Base-by-base conservation (phyloP, 2,329 filamentous ascomycete species). In the Beauveria varroae region DNA sequence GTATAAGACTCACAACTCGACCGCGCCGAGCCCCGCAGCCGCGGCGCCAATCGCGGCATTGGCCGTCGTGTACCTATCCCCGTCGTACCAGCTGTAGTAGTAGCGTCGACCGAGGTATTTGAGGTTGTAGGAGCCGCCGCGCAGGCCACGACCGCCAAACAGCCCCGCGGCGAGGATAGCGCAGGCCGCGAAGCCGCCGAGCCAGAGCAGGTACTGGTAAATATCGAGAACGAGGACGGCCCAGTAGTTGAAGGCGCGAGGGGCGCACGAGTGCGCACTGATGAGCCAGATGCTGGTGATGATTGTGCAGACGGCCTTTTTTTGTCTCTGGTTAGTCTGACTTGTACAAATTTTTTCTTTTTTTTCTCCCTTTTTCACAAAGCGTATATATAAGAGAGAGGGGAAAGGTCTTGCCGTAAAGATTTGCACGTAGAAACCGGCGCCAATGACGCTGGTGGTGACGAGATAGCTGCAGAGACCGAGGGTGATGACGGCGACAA, bases 161-260 rank as follows among this genome's bases (percentile, higher is more conserved):
- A 65, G 61, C 3, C 67, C 52, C 1, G 72, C 71, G 12, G 75
- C 71, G 47, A 74, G 66, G 22, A 65, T 54, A 8, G 77, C 77
- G 10, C 78, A 67, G 18, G 78, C 65, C 14, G 74, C 75, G 46
- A 80, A 78, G 1, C 76, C 73, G 57, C 72, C 65, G 41, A 82
- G 71, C 82, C 81, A 86, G 69, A 85, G 79, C 60, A 85, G 63
- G 58, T 80, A 68, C 34, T 81, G 75, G 61, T 80, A 75, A 22
- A 80, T 75, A 64, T 85, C 82, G 43, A 85, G 71, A 24, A 72
- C 73, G 3, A 85, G 69, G 8, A 81, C 73, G 28, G 79, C 78
- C 77, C 80, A 83, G 70, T 80, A 80, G 69, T 84, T 85, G 70
- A 79, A 83, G 22, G 74, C 66, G 2, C 69, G 68, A n/a, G 75